Base-by-base conservation (phyloP, 2,329 filamentous ascomycete genomes). In the Alternaria consortialis region DNA sequence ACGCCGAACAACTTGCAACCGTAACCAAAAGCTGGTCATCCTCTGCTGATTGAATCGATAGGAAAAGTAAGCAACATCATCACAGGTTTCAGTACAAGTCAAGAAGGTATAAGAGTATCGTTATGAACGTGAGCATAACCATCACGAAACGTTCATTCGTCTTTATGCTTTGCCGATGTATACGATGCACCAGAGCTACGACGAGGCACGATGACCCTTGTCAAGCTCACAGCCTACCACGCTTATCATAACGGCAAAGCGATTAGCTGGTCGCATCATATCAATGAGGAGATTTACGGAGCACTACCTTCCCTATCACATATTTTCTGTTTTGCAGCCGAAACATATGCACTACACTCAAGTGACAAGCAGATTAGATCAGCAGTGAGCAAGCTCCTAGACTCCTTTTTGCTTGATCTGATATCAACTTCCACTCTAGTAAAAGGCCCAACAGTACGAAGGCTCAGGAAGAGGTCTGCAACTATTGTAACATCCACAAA, bases 341-440 rank as follows among this genome's bases (percentile, higher is more conserved):
- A 20, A 20, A 20, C 20, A 20, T 20, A 20, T 20, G 20, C 20
- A 20, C 20, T 20, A 2, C 20, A 2, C 20, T 20, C 20, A 20
- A 20, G 20, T 20, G 20, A 20, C 20, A 20, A 20, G 20, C 20
- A 2, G 20, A 20, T 2, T 20, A 20, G 2, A 40, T 40, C 37
- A n/a, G 9, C 11, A 40, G 17, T 40, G 20, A 20, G 20, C 20
- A 20, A 20, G 20, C 20, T 20, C 20, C 20, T 20, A 20, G 20
- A 20, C 20, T 20, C 39, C 7, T 43, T 43, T 4, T 8, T 43
- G 2, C 23, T 9, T 7, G 40, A 43, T 25, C 6, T 42, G 0
- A 12, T 42, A 17, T 1, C 2, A 5, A 1, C 20, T 0, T n/a
- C 39, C 7, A 0, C 23, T 0, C 39, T 17, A 0, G 12, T 42